A percentile compares a stretch with the other conserved stretches of the same genome.
Conservation (phyloP, 495 filamentous ascomycete species). For the Talaromyces nanjingensis region DNA sequence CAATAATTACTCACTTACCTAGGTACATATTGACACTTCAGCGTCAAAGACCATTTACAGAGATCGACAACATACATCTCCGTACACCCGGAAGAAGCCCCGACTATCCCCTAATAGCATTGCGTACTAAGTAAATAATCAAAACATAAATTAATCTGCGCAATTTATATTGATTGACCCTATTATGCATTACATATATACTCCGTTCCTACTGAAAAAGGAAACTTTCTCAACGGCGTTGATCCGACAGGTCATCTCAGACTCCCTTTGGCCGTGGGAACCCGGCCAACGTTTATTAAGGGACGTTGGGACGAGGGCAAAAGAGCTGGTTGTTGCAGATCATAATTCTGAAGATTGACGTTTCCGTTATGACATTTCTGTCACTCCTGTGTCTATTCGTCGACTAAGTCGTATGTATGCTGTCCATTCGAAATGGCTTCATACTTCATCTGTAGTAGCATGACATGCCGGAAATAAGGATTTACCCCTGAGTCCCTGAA, state of each 20-base stretch:
- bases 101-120: no score
- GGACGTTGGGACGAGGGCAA: background rate
- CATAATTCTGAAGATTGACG: background rate
- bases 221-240: background rate
- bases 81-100: no score
- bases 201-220: background rate
- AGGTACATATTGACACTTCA: no score
- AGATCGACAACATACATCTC: no score
- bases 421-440: no score
- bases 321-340: background rate
- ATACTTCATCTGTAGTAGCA: no score
- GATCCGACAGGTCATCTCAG: background rate
- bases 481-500: background rate
- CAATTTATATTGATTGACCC: background rate
- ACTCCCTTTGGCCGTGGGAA: background rate
- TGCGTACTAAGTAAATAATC: background rate
- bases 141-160: background rate
- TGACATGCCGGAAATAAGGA: background rate
- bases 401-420: no score
- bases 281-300: background rate
- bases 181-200: background rate
- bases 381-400: no score
- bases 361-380: background rate
- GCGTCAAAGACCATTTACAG: no score
- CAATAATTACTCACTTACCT: no score